A percentile compares a stretch with the other conserved stretches of the same genome.
Conservation (phyloP, 2,329 filamentous ascomycete species). For the Verticillium klebahnii region DNA sequence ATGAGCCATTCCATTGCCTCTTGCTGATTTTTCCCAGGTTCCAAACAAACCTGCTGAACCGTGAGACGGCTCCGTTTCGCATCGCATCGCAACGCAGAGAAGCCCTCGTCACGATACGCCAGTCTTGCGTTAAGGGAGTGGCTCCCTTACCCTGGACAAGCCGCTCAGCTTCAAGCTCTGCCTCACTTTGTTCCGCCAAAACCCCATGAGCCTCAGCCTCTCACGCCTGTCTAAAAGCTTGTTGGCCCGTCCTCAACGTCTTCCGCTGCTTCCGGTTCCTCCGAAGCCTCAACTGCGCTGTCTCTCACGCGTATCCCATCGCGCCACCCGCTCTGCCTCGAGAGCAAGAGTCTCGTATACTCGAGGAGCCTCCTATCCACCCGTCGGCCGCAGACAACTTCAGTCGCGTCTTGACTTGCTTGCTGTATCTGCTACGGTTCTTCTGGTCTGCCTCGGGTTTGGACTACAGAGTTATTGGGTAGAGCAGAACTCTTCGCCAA, state of each 20-base stretch:
- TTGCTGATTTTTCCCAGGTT: background rate
- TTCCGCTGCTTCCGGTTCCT: background rate
- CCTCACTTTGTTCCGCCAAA: background rate
- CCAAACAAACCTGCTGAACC: background rate
- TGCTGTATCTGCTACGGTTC: constrained; percentile 6
- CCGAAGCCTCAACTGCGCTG: background rate
- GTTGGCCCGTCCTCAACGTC: background rate
- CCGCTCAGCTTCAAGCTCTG: background rate
- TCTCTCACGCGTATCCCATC: background rate
- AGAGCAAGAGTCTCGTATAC: background rate
- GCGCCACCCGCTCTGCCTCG: background rate
- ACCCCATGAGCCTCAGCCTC: background rate
- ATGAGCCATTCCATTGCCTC: background rate
- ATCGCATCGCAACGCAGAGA: background rate
- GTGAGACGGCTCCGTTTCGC: background rate
- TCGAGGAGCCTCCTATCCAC: too few relatives aligned
- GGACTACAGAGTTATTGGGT: constrained; percentile 4
- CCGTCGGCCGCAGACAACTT: background rate
- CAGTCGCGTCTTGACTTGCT: constrained; percentile 9
- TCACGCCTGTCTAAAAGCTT: background rate
- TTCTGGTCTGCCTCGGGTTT: constrained; percentile 9
- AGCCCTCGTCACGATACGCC: background rate
- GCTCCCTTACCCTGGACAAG: background rate
- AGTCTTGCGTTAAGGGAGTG: background rate
- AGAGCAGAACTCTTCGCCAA: background rate